Percentiles rank a stretch among this genome's conserved stretches.
These are phyloP conservation scores for Pneumocystis wakefieldiae DNA, from an alignment of 1,139 yeast species.

Conservation along the genomic window DNA sequence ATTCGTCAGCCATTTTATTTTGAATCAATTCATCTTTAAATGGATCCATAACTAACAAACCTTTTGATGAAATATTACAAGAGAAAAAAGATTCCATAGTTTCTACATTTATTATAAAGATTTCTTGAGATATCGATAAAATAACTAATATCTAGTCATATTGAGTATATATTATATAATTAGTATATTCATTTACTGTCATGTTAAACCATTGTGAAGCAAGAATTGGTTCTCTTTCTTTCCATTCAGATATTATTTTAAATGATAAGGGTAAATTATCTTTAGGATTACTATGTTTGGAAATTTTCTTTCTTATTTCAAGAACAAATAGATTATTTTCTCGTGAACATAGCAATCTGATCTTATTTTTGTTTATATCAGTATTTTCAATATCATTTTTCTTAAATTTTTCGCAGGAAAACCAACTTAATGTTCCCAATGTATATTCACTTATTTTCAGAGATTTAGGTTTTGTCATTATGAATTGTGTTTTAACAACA, in stretches of 20 bases:
- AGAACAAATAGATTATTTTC: slow-evolving; percentile 40
- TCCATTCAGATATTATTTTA: neutral
- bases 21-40: slow-evolving; percentile 17
- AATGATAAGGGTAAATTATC: neutral
- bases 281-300: slow-evolving; percentile 15
- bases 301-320: slow-evolving; percentile 34
- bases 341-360: slow-evolving; percentile 57
- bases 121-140: slow-evolving; percentile 35
- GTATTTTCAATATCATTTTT: neutral
- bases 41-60: slow-evolving; percentile 30
- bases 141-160: slow-evolving; percentile 30
- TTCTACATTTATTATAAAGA: slow-evolving; percentile 30
- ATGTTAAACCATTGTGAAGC: slow-evolving; percentile 47
- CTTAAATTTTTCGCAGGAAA: neutral
- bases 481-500: slow-evolving; percentile 38
- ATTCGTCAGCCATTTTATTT: slow-evolving; percentile 14
- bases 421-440: neutral
- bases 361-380: slow-evolving; percentile 16
- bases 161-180: neutral
- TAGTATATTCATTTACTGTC: slow-evolving; percentile 17
- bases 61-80: slow-evolving; percentile 34
- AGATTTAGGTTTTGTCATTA: slow-evolving; percentile 34
- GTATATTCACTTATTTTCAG: neutral
- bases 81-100: slow-evolving; percentile 27
- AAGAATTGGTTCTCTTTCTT: slow-evolving; percentile 32